Conservation (phyloP, 805 yeast genomes). For the Nakazawaea holstii region DNA sequence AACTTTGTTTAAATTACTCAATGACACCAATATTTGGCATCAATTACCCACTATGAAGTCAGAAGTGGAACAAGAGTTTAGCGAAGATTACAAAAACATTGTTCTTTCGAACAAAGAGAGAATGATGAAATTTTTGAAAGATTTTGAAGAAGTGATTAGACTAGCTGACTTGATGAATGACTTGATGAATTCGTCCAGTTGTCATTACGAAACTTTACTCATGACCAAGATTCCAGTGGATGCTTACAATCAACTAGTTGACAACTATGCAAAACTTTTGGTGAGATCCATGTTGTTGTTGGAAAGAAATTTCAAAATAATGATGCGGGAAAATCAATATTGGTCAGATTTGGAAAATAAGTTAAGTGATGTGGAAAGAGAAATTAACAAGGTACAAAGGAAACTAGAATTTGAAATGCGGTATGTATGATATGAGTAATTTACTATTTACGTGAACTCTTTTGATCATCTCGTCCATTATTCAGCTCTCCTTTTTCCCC, state of each 20-base stretch:
- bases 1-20: background rate
- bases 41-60: background rate
- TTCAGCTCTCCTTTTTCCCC: no score
- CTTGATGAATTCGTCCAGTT: background rate
- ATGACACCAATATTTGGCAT: background rate
- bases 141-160: background rate
- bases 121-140: background rate
- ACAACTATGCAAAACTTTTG: background rate
- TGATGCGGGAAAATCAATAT: slow-evolving; percentile 2
- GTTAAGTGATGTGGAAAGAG: background rate
- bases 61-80: background rate
- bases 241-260: background rate
- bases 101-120: background rate
- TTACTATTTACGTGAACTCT: no score
- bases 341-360: background rate
- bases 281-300: slow-evolving; percentile 8
- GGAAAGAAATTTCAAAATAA: slow-evolving; percentile 1
- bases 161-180: background rate
- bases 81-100: background rate
- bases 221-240: background rate
- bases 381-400: background rate
- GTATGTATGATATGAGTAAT: background rate
- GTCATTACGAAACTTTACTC: background rate
- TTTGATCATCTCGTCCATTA: no score
- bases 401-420: background rate